phyloP scores from a whole-genome alignment of 2,329 filamentous ascomycete genomes.

The Polytolypa hystricis region DNA sequence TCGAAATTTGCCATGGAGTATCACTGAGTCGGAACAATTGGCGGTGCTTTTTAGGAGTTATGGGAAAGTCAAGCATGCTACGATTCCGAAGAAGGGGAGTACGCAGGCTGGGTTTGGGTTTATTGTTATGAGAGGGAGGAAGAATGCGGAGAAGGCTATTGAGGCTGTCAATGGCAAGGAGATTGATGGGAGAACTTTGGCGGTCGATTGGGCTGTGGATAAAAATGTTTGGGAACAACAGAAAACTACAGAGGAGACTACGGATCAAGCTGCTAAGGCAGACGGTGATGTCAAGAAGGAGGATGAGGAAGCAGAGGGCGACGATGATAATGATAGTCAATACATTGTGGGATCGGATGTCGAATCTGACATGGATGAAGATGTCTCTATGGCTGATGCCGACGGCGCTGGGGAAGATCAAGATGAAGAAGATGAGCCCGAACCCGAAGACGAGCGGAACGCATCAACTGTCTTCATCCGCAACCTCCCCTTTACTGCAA shows the following conservation, averaged over 20 bases:
- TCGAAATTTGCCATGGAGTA: slow-evolving; percentile 89
- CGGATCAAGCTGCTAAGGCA: slow-evolving; percentile 20
- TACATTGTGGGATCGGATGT: slow-evolving; percentile 31
- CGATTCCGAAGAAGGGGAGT: slow-evolving; percentile 65
- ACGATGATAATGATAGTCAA: slow-evolving; percentile 25
- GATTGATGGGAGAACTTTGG: slow-evolving; percentile 75
- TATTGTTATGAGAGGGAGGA: slow-evolving; percentile 72
- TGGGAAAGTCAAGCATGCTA: slow-evolving; percentile 81
- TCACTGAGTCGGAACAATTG: slow-evolving; percentile 76
- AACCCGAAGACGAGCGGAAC: slow-evolving; percentile 43
- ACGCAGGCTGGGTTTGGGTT: slow-evolving; percentile 82
- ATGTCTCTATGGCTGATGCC: slow-evolving; percentile 26
- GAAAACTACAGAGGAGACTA: slow-evolving; percentile 33
- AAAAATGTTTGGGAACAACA: slow-evolving; percentile 70
- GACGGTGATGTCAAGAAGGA: slow-evolving; percentile 23
- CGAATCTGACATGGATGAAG: slow-evolving; percentile 34
- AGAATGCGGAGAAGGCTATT: slow-evolving; percentile 85
- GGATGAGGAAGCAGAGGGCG: slow-evolving; percentile 40
- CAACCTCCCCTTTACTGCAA: slow-evolving; percentile 81
- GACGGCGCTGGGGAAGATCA: slow-evolving; percentile 32
- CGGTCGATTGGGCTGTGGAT: slow-evolving; percentile 95
- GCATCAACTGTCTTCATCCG: slow-evolving; percentile 79
- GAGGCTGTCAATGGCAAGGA: slow-evolving; percentile 78
- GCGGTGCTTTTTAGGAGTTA: slow-evolving; percentile 70
- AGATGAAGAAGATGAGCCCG: slow-evolving; percentile 33